Conservation (phyloP, 2,329 filamentous ascomycete genomes). For the Fusarium xylarioides region DNA sequence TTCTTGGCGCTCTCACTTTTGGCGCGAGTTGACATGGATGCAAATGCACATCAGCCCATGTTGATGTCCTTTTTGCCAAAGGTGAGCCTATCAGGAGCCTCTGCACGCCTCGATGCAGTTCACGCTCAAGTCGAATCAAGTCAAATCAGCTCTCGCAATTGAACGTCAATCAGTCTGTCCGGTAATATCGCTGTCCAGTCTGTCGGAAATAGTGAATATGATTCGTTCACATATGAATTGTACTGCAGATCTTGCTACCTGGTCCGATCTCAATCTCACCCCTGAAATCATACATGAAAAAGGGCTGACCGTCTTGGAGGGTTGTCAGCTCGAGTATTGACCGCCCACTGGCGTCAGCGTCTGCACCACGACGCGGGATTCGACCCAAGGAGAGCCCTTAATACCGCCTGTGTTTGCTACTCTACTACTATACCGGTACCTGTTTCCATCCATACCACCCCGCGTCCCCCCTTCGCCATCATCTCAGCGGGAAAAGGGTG, state of each 20-base stretch:
- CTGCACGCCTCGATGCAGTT: slow-evolving; percentile 13
- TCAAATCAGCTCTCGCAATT: slow-evolving; percentile 21
- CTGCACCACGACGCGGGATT: slow-evolving; percentile 4
- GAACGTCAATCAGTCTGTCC: slow-evolving; percentile 10
- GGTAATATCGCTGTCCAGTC: slow-evolving; percentile 20
- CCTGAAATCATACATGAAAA: slow-evolving; percentile 15
- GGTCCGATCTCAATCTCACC: not conserved
- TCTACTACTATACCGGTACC: no score
- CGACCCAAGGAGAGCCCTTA: not conserved
- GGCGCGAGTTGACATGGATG: slow-evolving; percentile 8
- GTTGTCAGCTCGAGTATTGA: slow-evolving; percentile 18
- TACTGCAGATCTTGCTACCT: not conserved
- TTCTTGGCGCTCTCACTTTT: slow-evolving; percentile 3
- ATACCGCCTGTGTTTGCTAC: not conserved
- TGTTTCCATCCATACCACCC: not conserved
- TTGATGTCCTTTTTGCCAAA: not conserved
- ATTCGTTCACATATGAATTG: not conserved
- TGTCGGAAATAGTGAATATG: slow-evolving; percentile 15
- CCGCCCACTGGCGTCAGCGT: slow-evolving; percentile 24
- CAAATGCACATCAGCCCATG: slow-evolving; percentile 26
- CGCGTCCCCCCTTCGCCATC: not conserved
- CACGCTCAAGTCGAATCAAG: not conserved
- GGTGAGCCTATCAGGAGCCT: slow-evolving; percentile 9
- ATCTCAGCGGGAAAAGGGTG: not conserved
- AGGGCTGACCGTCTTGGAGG: slow-evolving; percentile 7